phyloP scores from a whole-genome alignment of 768 basidiomycete species.

The Dacryopinax spathularia region DNA sequence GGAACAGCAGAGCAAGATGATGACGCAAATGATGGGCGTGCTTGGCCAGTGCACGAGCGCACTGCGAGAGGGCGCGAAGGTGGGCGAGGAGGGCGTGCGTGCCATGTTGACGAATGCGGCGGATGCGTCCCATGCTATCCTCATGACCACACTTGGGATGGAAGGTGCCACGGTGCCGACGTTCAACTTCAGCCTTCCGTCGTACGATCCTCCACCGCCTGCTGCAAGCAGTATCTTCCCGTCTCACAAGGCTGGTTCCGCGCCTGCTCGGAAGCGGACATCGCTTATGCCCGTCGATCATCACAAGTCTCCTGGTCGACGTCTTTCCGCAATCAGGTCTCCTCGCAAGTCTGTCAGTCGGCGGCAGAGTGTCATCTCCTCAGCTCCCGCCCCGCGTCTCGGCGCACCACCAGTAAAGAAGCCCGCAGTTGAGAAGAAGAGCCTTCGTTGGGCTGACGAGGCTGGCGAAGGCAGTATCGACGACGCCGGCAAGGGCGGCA shows the following conservation, averaged over 20 bases:
- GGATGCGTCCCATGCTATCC: conserved; percentile 17
- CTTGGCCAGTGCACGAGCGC: conserved; percentile 63
- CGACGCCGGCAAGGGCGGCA: conserved; percentile 35
- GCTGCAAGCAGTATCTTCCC: background rate
- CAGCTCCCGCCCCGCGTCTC: background rate
- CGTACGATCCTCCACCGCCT: background rate
- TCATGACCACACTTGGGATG: conserved; percentile 24
- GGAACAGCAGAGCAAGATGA: conserved; percentile 46
- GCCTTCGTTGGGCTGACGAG: conserved; percentile 78
- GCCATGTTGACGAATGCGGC: conserved; percentile 1
- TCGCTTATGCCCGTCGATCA: conserved; percentile 1
- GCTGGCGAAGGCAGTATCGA: conserved; percentile 70
- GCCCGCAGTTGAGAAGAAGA: conserved; percentile 36
- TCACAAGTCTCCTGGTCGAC: background rate
- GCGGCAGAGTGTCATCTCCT: conserved; percentile 35
- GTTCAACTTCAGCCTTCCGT: background rate
- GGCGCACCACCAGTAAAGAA: background rate
- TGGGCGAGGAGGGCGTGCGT: conserved; percentile 26
- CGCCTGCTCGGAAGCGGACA: background rate
- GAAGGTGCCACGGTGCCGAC: background rate
- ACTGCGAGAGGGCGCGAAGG: conserved; percentile 43
- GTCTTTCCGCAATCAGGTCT: conserved; percentile 21
- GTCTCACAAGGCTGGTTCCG: background rate
- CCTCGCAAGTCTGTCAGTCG: conserved; percentile 48
- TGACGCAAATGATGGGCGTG: conserved; percentile 65